Percentiles rank a stretch among this genome's conserved stretches.
phyloP scores from a whole-genome alignment of 2,329 filamentous ascomycete species.

The Fusarium equiseti region DNA sequence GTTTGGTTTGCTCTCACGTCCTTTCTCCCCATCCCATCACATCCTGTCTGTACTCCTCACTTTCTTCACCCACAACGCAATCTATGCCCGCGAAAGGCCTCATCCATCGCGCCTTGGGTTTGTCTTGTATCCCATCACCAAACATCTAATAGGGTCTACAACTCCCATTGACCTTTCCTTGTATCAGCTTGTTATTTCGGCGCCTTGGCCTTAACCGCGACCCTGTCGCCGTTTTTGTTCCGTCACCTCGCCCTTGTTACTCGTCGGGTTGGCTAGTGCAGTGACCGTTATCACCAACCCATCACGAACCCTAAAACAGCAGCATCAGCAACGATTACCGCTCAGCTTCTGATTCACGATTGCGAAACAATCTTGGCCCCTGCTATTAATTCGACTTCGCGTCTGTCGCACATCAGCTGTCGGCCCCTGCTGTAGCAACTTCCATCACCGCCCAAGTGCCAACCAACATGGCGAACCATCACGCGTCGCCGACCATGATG shows the following conservation, averaged over 20 bases:
- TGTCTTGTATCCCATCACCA: conserved; percentile 17
- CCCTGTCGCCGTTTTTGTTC: conserved; percentile 28
- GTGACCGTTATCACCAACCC: conserved; percentile 24
- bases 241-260: conserved; percentile 21
- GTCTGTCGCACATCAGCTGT: conserved; percentile 32
- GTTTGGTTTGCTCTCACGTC: conserved; percentile 52
- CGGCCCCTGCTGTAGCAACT: conserved; percentile 32
- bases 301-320: conserved; percentile 25
- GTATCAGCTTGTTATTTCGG: conserved; percentile 12
- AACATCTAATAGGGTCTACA: conserved; percentile 15
- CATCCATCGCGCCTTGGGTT: conserved; percentile 44
- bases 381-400: conserved; percentile 23
- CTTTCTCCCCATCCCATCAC: conserved; percentile 53
- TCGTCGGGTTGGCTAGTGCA: conserved; percentile 21
- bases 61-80: conserved; percentile 54
- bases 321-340: conserved; percentile 5
- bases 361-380: conserved; percentile 2
- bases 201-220: conserved; percentile 21
- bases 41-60: conserved; percentile 51
- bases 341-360: conserved; percentile 34
- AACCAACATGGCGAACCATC: conserved; percentile 77
- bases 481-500: conserved; percentile 85
- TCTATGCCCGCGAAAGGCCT: conserved; percentile 50
- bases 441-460: conserved; percentile 27
- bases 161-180: conserved; percentile 33